Base-by-base conservation (phyloP, 1,284 basidiomycete genomes). In the Prillingera fragicola region DNA sequence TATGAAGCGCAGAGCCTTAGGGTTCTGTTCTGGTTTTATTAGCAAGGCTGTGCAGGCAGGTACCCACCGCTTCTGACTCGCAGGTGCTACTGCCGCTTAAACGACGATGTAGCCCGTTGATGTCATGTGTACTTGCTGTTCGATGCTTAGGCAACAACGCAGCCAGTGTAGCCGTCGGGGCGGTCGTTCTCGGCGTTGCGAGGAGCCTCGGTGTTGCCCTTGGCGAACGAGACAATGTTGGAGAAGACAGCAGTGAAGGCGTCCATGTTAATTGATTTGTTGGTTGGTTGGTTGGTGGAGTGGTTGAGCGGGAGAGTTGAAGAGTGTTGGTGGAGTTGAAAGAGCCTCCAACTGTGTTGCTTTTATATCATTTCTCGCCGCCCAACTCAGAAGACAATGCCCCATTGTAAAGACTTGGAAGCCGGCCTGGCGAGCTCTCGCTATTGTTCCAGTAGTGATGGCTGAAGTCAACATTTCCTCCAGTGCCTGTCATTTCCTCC, bases 231-330 rank as follows among this genome's bases (percentile, higher is more conserved):
- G 34, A 39, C 29, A 42, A 47, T 28, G 37, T 40, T 33, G 43
- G 47, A 37, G 55, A 59, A 55, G 52, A 57, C 53, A 47, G 59
- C 48, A 43, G 64, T 65, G 59, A 66, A 62, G 52, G 63, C 60
- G 63, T 65, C 60, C 67, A 70, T 68, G 60, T 60, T 70, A 59
- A 48, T 48, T 53, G 24, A 50, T 42, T 49, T 41, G 25, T 43
- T 31, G 34, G 24, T 40, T 40, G 41, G 45, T 41, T 29, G 14
- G 22, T 27, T 39, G 31, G 34, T 31, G 27, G 17, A 25, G 23
- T 7, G 23, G 33, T 18, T 21, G 31, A 23, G 31, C 34, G 26
- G 28, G 39, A 36, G 39, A 41, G 40, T 29, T 14, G 7, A 12
- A 29, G 28, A 5, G 7, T 29, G 28, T n/a, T 29, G 28, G 28